Conservation (phyloP, 2,329 filamentous ascomycete species). For the Fusarium concolor region DNA sequence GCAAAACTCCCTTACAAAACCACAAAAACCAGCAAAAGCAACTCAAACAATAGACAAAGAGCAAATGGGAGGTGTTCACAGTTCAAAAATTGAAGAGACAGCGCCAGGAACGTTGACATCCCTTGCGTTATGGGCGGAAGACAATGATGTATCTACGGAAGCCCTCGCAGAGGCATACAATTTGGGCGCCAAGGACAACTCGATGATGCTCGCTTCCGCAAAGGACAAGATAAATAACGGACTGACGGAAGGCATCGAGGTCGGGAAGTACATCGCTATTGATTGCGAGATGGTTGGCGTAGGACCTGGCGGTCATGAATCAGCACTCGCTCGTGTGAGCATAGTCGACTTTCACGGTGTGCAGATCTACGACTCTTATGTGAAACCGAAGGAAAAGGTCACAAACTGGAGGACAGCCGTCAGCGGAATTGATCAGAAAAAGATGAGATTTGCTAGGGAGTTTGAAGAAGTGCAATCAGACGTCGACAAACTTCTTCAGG, state of each 20-base stretch:
- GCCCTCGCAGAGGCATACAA: constrained; percentile 72
- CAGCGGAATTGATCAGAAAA: constrained; percentile 80
- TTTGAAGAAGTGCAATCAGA: constrained; percentile 83
- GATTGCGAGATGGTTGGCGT: constrained; percentile 99
- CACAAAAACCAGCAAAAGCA: constrained; percentile 8
- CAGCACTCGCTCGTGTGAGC: constrained; percentile 86
- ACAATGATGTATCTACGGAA: constrained; percentile 70
- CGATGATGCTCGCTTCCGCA: constrained; percentile 58
- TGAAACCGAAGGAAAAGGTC: constrained; percentile 80
- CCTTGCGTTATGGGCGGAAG: constrained; percentile 69
- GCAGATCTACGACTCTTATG: constrained; percentile 94
- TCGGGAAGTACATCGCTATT: constrained; percentile 91
- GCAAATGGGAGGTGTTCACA: constrained; percentile 69
- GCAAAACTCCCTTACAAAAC: constrained; percentile 16
- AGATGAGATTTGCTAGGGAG: constrained; percentile 75
- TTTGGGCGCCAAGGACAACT: constrained; percentile 62
- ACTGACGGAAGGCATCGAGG: constrained; percentile 68
- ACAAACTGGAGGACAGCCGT: constrained; percentile 92
- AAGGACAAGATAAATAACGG: constrained; percentile 72
- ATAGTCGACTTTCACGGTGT: constrained; percentile 93
- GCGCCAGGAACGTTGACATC: constrained; percentile 62
- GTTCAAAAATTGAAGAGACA: constrained; percentile 57
- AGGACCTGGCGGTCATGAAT: constrained; percentile 75
- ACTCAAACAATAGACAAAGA: constrained; percentile 22
- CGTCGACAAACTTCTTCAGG: constrained; percentile 75